Evolutionary conservation across 768 basidiomycete genomes (phyloP).

Genomic region (Boletus subcaerulescens): DNA sequence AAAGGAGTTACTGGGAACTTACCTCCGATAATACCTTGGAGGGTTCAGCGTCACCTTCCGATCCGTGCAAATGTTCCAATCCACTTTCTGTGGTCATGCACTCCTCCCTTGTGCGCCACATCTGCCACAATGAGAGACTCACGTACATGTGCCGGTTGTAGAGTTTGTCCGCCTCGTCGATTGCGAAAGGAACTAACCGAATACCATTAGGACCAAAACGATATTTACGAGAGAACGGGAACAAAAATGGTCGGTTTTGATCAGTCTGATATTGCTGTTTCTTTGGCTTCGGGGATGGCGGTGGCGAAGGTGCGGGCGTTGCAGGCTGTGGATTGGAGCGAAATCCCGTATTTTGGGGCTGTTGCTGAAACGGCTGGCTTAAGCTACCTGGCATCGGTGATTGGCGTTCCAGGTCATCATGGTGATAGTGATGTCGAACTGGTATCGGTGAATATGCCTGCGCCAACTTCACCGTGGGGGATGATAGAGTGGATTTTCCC

Average conservation of each 20-base stretch:
- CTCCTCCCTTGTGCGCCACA: constrained; percentile 95
- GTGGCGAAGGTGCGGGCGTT: constrained; percentile 90
- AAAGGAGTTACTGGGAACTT: constrained; percentile 9
- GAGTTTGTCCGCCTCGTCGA: constrained; percentile 91
- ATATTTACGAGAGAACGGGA: constrained; percentile 81
- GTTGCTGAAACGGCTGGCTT: constrained; percentile 37
- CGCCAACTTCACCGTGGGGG: constrained; percentile 65
- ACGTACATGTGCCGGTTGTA: constrained; percentile 91
- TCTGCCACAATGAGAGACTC: constrained; percentile 83
- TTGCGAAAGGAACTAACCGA: constrained; percentile 87
- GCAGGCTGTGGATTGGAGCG: constrained; percentile 60
- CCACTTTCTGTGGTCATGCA: constrained; percentile 94
- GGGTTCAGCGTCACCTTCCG: constrained; percentile 54
- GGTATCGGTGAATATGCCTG: constrained; percentile 94
- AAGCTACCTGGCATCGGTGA: constrained; percentile 37
- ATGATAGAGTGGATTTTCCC: constrained; percentile 31
- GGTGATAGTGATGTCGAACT: constrained; percentile 90
- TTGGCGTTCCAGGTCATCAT: constrained; percentile 65
- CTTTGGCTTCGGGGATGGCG: constrained; percentile 84
- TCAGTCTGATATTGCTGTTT: constrained; percentile 99
- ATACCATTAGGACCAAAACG: constrained; percentile 49
- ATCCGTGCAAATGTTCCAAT: constrained; percentile 72
- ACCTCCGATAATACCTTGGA: constrained; percentile 46
- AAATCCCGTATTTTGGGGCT: constrained; percentile 25
- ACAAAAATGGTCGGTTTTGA: constrained; percentile 88